A percentile compares a stretch with the other conserved stretches of the same genome.
phyloP scores from a whole-genome alignment of 2,329 filamentous ascomycete genomes.

The Pseudocercospora cruenta region DNA sequence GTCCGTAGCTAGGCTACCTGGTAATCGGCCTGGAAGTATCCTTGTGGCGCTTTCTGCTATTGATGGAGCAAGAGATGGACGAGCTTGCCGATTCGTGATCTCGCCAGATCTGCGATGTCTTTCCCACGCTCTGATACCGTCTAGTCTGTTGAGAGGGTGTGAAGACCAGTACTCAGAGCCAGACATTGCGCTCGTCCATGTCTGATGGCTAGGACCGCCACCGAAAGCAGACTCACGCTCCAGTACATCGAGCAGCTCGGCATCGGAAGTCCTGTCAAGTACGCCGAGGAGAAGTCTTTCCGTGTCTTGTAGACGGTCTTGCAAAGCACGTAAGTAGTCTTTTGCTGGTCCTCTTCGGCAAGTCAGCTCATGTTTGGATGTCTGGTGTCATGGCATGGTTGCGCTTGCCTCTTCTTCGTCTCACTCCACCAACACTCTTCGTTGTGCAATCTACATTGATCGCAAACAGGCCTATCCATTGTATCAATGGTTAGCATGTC shows the following conservation, averaged over 20 bases:
- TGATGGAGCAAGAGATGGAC: not conserved
- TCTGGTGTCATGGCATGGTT: not conserved
- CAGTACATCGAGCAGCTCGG: constrained; percentile 16
- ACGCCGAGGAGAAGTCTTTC: constrained; percentile 24
- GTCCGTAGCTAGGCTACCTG: not conserved
- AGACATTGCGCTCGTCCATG: constrained; percentile 26
- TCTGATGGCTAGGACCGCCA: constrained; percentile 25
- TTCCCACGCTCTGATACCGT: constrained; percentile 28
- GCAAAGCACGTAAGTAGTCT: constrained; percentile 29
- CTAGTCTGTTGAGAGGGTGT: constrained; percentile 22
- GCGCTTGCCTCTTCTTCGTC: constrained; percentile 27
- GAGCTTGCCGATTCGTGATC: not conserved
- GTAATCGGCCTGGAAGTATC: not conserved
- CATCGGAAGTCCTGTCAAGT: constrained; percentile 20
- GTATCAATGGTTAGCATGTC: not conserved
- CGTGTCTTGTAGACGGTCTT: constrained; percentile 30
- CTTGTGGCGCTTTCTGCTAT: not conserved
- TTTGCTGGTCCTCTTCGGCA: constrained; percentile 27
- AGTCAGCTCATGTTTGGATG: not conserved
- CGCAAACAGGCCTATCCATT: constrained; percentile 22
- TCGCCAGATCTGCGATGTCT: constrained; percentile 11
- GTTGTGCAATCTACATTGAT: constrained; percentile 29
- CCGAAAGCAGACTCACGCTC: constrained; percentile 14
- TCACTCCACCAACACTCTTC: constrained; percentile 33
- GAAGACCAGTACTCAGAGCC: constrained; percentile 28